Base-by-base conservation (phyloP, 2,329 filamentous ascomycete genomes). In the Xylariaceae sp. region DNA sequence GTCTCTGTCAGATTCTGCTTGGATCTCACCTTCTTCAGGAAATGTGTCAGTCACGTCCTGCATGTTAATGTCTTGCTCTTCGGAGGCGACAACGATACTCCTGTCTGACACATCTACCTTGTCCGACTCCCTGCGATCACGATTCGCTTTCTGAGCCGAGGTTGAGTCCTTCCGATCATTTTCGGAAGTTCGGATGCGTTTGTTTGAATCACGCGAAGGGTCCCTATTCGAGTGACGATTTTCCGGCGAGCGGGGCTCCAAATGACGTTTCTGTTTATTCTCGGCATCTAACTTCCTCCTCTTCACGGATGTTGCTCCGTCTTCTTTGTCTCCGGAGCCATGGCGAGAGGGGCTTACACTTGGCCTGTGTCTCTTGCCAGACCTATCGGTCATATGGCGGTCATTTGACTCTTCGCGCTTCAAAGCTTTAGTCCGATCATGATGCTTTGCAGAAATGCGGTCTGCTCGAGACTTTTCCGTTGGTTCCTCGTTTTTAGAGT, bases 381-480 rank as follows among this genome's bases (percentile, higher is more conserved):
- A 68, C 45, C 67, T 70, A 22, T 84, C 81, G 12, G 74, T 72
- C 7, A 75, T 70, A 11, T 76, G 63, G 30, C 75, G 71, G 52
- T 85, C 82, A 45, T 75, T 75, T 3, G 80, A 81, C 54, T 82
- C 80, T 53, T 85, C 81, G 49, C 80, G 73, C 61, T 82, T 85
- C 11, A 84, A 64, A 15, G 80, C 77, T 58, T 83, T 82, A 18
- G 81, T 78, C 45, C 80, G 73, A 54, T 83, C 80, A 48, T 81
- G 77, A 48, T 81, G 77, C 51, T 77, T 82, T 53, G 83, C 80
- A 1, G 73, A 72, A 39, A 68, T 61, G 5, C 64, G 57, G 38
- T 74, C 71, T 11, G 67, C 54, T 48, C 74, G 73, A 17, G 69
- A 56, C 60, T 77, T 80, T 15, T 82, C 79, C 9, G 63, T 44